Evolutionary conservation across 106 monocot genomes (phyloP).

Genomic region (Phalaenopsis aphrodite): DNA sequence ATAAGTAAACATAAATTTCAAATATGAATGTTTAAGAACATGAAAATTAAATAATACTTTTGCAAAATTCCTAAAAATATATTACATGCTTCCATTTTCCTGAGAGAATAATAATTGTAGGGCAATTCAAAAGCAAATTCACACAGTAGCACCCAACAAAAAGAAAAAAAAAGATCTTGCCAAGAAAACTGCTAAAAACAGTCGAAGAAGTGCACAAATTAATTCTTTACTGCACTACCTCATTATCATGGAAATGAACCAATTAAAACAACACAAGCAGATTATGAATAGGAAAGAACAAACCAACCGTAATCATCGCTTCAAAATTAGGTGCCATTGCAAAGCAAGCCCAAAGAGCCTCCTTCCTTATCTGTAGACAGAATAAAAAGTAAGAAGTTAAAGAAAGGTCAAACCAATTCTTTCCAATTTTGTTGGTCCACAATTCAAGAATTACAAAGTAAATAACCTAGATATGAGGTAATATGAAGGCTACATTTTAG

Average conservation of each 20-base stretch:
- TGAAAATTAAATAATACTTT: no score
- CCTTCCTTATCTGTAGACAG: constrained; percentile 82
- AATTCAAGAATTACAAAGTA: neutral
- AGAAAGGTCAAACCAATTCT: neutral
- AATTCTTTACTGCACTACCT: neutral
- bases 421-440: neutral
- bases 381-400: neutral
- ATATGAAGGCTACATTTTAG: neutral
- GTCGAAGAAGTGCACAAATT: neutral
- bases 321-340: constrained; percentile 87
- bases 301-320: constrained; percentile 85
- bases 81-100: neutral
- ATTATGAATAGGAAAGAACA: neutral
- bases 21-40: no score
- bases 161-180: neutral
- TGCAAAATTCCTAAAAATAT: no score
- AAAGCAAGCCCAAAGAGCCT: constrained; percentile 93
- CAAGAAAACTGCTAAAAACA: neutral
- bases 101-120: neutral
- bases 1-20: no score
- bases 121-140: neutral
- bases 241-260: constrained; percentile 1
- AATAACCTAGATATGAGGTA: neutral
- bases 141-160: neutral
- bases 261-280: neutral